Base-by-base conservation (phyloP, 257 asterid genomes). In the Cynanchum wilfordii region DNA sequence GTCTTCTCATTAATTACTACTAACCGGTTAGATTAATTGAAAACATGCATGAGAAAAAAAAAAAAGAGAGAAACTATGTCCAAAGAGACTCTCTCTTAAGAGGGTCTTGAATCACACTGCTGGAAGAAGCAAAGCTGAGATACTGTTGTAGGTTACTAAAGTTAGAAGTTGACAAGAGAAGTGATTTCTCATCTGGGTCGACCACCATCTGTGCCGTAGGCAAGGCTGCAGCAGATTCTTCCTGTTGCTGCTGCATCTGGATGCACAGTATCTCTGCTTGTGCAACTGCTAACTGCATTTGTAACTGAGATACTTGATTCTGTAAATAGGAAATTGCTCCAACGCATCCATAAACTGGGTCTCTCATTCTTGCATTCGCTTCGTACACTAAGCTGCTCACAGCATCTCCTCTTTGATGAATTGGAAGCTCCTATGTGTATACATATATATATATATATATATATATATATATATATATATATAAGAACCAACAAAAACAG, bases 31-130 rank as follows among this genome's bases (percentile, higher is more conserved):
- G 58, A 68, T 79, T 74, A 87, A 81, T 42, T 42, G 65, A 27
- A 50, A 2, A 51, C 69, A 71, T 57, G 56, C 52, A 49, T 2
- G 52, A 49, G 55, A 33, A 30, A 33, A 33, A 30, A 33, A 33
- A 49, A 16, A 72, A 13, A n/a, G 45, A 17, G 4, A n/a, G n/a
- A 3, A 15, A 5, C 58, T 68, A 83, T 69, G 94, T 85, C 96
- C 96, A 89, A 70, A 88, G 88, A 77, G 96, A 92, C 90, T 92
- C 98, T 79, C 94, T 85, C 87, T 90, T 92, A 74, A 87, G 89
- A 70, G 98, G 90, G 73, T 92, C 96, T 80, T 88, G 98, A 87
- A 87, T 87, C 44, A 84, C 88, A 66, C 72, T 63, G 69, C 86
- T 78, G 51, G 88, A 76, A 40, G 97, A 76, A 70, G 95, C 88